A percentile compares a stretch with the other conserved stretches of the same genome.
phyloP scores from a whole-genome alignment of 495 filamentous ascomycete genomes.

The Penicillium manginii region DNA sequence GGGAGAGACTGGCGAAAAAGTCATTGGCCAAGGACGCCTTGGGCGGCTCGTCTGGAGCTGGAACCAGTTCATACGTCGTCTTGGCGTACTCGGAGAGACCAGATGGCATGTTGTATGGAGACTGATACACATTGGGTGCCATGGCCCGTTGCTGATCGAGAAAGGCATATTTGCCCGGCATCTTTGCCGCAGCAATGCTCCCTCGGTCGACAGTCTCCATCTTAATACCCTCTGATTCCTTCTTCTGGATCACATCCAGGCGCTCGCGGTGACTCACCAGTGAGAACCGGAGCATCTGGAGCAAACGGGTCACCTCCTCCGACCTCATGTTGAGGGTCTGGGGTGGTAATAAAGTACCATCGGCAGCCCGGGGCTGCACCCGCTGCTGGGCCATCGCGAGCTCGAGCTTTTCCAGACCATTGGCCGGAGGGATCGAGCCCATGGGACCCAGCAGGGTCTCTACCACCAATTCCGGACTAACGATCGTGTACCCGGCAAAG shows the following conservation, averaged over 20 bases:
- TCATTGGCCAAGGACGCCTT: conserved; percentile 50
- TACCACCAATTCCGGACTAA: conserved; percentile 52
- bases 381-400: conserved; percentile 54
- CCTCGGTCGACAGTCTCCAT: conserved; percentile 39
- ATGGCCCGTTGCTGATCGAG: conserved; percentile 48
- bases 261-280: conserved; percentile 51
- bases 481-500: conserved; percentile 52
- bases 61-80: conserved; percentile 43
- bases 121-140: conserved; percentile 50
- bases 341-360: conserved; percentile 46
- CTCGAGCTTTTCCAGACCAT: conserved; percentile 52
- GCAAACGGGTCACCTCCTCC: conserved; percentile 49
- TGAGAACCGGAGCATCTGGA: conserved; percentile 54
- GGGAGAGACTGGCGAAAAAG: conserved; percentile 47
- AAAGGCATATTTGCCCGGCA: conserved; percentile 50
- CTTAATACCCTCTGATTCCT: conserved; percentile 45
- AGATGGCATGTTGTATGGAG: conserved; percentile 53
- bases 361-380: conserved; percentile 48
- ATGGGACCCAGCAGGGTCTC: conserved; percentile 52
- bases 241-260: conserved; percentile 50
- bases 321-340: conserved; percentile 54
- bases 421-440: conserved; percentile 50
- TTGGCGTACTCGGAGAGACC: conserved; percentile 51
- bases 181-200: conserved; percentile 37
- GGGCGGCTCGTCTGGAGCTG: conserved; percentile 41